Conservation (phyloP, 2,329 filamentous ascomycete species). For the Chrysoporthe deuterocubensis region DNA sequence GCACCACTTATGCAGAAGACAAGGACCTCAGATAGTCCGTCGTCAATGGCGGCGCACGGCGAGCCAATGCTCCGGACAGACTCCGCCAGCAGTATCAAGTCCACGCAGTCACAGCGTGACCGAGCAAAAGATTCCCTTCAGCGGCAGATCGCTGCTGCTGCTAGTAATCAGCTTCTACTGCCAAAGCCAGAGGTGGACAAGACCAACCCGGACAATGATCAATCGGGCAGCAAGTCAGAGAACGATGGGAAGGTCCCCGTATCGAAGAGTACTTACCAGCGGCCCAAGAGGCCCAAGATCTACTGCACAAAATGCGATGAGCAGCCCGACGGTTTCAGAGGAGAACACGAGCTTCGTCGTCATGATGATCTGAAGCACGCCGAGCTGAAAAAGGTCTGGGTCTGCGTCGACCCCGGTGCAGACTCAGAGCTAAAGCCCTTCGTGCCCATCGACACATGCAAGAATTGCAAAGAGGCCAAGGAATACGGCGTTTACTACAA, state of each 20-base stretch:
- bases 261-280: conserved; percentile 52
- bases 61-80: conserved; percentile 46
- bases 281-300: conserved; percentile 73
- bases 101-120: conserved; percentile 49
- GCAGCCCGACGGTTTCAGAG: conserved; percentile 78
- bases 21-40: conserved; percentile 14
- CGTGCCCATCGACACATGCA: conserved; percentile 77
- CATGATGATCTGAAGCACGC: conserved; percentile 71
- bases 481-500: conserved; percentile 93
- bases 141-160: conserved; percentile 46
- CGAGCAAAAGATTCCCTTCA: conserved; percentile 54
- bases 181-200: conserved; percentile 48
- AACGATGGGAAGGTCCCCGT: conserved; percentile 50
- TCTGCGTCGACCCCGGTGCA: conserved; percentile 61
- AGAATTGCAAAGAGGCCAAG: conserved; percentile 77
- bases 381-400: conserved; percentile 56
- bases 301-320: conserved; percentile 73
- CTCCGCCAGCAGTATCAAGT: conserved; percentile 54
- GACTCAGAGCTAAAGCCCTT: conserved; percentile 53
- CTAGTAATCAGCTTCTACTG: conserved; percentile 40
- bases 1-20: conserved; percentile 20
- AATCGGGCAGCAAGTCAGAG: conserved; percentile 34
- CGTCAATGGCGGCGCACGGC: conserved; percentile 7
- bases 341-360: conserved; percentile 79
- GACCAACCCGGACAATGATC: conserved; percentile 31